Evolutionary conservation across 192 early-diverging fungal genomes (phyloP), one percentile per base, ranked within the genome.

Genomic region (Dispira simplex): DNA sequence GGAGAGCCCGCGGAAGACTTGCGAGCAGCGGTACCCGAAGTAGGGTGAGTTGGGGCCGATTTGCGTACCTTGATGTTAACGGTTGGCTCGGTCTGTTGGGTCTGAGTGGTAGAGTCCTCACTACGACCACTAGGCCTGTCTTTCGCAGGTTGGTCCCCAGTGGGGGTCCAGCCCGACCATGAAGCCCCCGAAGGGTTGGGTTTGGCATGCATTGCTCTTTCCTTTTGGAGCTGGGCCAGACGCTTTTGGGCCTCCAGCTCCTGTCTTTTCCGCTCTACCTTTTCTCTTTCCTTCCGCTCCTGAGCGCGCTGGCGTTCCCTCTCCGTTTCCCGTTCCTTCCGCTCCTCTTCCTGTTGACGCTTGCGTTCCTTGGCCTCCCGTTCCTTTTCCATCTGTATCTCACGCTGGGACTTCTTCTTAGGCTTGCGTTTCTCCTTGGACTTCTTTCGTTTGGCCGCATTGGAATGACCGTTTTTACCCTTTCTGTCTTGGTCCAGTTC

Each of bases 401-500:
- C 73, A 21, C 60, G 27, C 39, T 68, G 64, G 11, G 65, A 69
- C 75, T 71, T 87, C 72, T 66, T 80, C 79, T 66, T 83, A 73
- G 64, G 75, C 56, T 73, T 76, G 60, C 75, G 84, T 77, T 66
- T 75, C 73, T 87, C 87, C 63, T 64, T 79, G 81, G 70, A 85
- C 71, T 63, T 79, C 70, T 72, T 84, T 71, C 65, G 73, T 57
- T 45, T 79, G 67, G 46, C 82, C 48, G 77, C 76, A 13, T 68
- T 70, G 57, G 80, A 79, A n/a, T 77, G 72, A 59, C 79, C 78
- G 39, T 81, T 67, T 75, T 69, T 81, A 66, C 47, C 73, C 72
- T 65, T 82, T 78, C 93, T 83, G 71, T 95, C 92, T 53, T 86
- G 90, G 63, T 93, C 91, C 11, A 93, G 71, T 68, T 97, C 94